Percentiles rank a stretch among this genome's conserved stretches.
Conservation (phyloP, 2,329 filamentous ascomycete genomes). For the Ophiostoma quercus region DNA sequence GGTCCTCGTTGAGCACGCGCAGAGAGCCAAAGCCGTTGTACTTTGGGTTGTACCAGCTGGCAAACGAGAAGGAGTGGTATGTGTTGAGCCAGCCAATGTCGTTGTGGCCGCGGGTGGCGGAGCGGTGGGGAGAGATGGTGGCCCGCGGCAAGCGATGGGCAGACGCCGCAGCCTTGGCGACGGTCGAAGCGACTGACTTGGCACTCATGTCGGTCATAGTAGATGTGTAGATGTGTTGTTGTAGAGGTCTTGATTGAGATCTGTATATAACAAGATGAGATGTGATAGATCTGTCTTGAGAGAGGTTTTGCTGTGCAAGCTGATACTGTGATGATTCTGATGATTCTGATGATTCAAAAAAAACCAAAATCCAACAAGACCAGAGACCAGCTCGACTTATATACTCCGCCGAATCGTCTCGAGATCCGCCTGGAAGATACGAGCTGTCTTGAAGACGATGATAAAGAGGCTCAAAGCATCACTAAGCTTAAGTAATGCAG, state of each 20-base stretch:
- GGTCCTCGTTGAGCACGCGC: constrained; percentile 84
- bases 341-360: neutral
- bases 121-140: constrained; percentile 70
- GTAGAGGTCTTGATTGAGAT: neutral
- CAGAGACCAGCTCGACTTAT: neutral
- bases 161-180: constrained; percentile 39
- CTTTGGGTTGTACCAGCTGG: constrained; percentile 61
- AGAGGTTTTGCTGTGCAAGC: no score
- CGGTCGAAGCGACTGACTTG: constrained; percentile 28
- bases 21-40: constrained; percentile 69
- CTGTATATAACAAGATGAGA: neutral
- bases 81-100: constrained; percentile 85
- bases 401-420: neutral
- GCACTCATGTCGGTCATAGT: constrained; percentile 23
- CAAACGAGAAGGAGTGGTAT: constrained; percentile 83
- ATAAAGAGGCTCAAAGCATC: constrained; percentile 11
- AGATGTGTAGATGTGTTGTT: neutral
- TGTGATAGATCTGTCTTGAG: neutral
- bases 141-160: constrained; percentile 60
- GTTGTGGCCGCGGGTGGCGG: constrained; percentile 64
- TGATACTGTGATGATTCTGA: neutral
- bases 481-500: constrained; percentile 17
- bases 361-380: neutral
- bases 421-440: neutral
- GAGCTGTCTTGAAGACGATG: neutral